phyloP scores from a whole-genome alignment of 2,329 filamentous ascomycete genomes.

The Pseudogymnoascus sp. region DNA sequence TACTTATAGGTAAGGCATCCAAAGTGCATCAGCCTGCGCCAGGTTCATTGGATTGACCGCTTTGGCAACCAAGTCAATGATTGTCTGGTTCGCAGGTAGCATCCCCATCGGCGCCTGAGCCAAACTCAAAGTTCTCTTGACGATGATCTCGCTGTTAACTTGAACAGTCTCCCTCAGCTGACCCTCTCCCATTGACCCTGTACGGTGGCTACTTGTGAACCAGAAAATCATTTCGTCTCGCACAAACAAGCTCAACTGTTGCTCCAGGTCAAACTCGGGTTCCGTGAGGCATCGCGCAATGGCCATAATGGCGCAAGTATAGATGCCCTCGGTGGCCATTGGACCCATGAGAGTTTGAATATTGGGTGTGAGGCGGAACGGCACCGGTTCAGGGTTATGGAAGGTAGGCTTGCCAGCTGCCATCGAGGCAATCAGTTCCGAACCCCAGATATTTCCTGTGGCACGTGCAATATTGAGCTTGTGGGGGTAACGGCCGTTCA shows the following conservation, averaged over 20 bases:
- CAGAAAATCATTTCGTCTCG: conserved; percentile 97
- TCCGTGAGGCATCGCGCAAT: conserved; percentile 92
- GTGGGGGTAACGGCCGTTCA: conserved; percentile 90
- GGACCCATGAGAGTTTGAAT: conserved; percentile 94
- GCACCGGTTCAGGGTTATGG: conserved; percentile 90
- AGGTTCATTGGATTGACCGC: conserved; percentile 89
- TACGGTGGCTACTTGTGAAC: conserved; percentile 74
- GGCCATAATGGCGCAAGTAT: conserved; percentile 90
- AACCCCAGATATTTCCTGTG: conserved; percentile 92
- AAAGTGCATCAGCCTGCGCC: conserved; percentile 81
- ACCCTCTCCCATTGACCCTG: conserved; percentile 48
- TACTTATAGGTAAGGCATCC: conserved; percentile 86
- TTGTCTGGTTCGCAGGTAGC: conserved; percentile 91
- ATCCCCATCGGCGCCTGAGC: conserved; percentile 67
- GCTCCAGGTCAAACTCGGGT: conserved; percentile 82
- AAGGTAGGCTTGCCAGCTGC: conserved; percentile 78
- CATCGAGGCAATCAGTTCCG: conserved; percentile 88
- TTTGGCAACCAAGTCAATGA: conserved; percentile 88
- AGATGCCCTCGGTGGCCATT: conserved; percentile 91
- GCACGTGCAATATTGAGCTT: conserved; percentile 87
- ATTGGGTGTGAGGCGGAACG: conserved; percentile 95
- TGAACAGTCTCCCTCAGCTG: conserved; percentile 69
- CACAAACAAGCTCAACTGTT: conserved; percentile 89
- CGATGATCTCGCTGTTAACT: conserved; percentile 81
- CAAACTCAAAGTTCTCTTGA: conserved; percentile 80